phyloP scores from a whole-genome alignment of 2,329 filamentous ascomycete genomes.

The Verticillium nubilum region DNA sequence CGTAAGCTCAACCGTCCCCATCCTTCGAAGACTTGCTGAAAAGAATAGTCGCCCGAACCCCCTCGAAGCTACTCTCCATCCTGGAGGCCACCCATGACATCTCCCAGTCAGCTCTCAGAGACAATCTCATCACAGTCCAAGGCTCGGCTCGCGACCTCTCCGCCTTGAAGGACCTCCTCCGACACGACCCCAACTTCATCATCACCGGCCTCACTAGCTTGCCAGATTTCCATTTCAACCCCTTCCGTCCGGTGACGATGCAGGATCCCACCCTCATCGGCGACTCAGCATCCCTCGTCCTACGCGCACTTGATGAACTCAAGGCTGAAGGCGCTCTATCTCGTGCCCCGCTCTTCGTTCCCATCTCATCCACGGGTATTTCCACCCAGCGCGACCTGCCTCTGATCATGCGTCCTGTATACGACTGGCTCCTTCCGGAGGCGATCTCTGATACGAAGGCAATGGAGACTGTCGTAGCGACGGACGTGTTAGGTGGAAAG shows the following conservation, averaged over 20 bases:
- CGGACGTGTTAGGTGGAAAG: neutral
- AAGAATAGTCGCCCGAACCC: constrained; percentile 1
- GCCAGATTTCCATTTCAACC: constrained; percentile 3
- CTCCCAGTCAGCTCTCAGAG: neutral
- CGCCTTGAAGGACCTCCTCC: neutral
- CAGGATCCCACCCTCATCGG: constrained; percentile 2
- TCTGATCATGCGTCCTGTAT: constrained; percentile 1
- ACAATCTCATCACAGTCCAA: neutral
- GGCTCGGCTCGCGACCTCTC: constrained; percentile 1
- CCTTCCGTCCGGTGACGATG: constrained; percentile 4
- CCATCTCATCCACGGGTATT: constrained; percentile 1
- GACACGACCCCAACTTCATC: constrained; percentile 2
- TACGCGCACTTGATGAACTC: neutral
- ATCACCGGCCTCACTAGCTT: constrained; percentile 1
- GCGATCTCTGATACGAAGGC: neutral
- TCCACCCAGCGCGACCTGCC: neutral
- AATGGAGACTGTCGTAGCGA: neutral
- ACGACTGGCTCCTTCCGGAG: constrained; percentile 4
- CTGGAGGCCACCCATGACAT: neutral
- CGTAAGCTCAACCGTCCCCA: neutral
- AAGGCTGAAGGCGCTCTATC: neutral
- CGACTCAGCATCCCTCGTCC: neutral
- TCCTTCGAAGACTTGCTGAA: neutral
- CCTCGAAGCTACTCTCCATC: neutral
- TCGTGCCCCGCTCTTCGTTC: neutral